Evolutionary conservation across 2,329 filamentous ascomycete species (phyloP).

Genomic region (Colletotrichum tamarilloi): DNA sequence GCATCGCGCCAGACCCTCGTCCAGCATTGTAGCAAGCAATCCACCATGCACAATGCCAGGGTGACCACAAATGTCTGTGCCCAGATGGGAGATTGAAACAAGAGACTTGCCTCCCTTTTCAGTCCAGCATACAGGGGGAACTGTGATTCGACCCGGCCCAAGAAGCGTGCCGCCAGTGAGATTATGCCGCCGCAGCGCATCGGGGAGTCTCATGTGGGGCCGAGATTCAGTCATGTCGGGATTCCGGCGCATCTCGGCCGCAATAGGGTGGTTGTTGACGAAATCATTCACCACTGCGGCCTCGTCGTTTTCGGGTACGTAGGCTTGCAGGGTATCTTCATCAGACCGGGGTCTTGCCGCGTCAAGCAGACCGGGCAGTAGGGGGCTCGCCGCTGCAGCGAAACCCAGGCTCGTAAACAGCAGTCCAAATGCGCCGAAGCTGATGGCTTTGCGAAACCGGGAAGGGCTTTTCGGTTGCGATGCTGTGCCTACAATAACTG

Average conservation of each 20-base stretch:
- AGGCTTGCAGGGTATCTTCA: constrained; percentile 78
- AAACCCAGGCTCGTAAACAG: constrained; percentile 64
- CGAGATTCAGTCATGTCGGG: constrained; percentile 79
- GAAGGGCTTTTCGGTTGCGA: neutral
- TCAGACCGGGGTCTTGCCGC: constrained; percentile 55
- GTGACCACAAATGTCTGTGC: constrained; percentile 85
- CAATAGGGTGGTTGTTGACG: constrained; percentile 82
- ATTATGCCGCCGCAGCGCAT: constrained; percentile 75
- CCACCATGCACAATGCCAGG: constrained; percentile 92
- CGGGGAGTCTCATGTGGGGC: constrained; percentile 88
- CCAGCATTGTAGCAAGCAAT: constrained; percentile 88
- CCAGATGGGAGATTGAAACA: constrained; percentile 81
- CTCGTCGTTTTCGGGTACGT: constrained; percentile 66
- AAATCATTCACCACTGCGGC: constrained; percentile 73
- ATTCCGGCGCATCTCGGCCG: constrained; percentile 73
- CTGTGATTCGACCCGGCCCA: constrained; percentile 79
- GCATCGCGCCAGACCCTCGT: constrained; percentile 88
- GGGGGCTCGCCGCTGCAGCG: constrained; percentile 66
- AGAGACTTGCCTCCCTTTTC: constrained; percentile 77
- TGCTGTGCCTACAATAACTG: neutral
- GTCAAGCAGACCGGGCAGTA: constrained; percentile 47
- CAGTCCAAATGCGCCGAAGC: constrained; percentile 41
- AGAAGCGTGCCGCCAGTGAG: constrained; percentile 85
- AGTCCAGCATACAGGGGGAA: constrained; percentile 83
- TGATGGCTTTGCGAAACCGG: constrained; percentile 22